Percentiles rank a stretch among this genome's conserved stretches.
Conservation (phyloP, 495 filamentous ascomycete genomes). For the Penicillium alfredii region DNA sequence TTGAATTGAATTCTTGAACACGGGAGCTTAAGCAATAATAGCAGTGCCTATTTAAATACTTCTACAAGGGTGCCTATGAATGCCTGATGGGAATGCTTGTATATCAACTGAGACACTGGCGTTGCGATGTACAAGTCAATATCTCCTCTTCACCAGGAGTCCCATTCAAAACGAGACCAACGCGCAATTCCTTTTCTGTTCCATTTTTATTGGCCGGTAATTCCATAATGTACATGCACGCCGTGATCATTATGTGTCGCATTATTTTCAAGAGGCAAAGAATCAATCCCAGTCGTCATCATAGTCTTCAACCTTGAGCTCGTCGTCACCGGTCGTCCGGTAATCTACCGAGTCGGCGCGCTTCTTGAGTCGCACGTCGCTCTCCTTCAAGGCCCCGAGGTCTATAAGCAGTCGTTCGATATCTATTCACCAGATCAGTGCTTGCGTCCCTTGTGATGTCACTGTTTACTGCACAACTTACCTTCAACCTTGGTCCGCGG, state of each 20-base stretch:
- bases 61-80: no score
- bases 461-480: conserved; percentile 19
- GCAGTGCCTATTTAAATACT: no score
- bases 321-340: conserved; percentile 42
- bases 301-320: conserved; percentile 48
- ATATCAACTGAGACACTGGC: no score
- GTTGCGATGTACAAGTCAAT: no score
- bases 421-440: conserved; percentile 32
- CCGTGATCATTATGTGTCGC: conserved; percentile 12
- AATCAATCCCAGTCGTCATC: conserved; percentile 76
- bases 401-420: conserved; percentile 75
- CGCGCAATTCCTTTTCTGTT: conserved; percentile 4
- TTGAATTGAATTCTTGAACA: no score
- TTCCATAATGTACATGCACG: conserved; percentile 21
- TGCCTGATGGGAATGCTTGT: no score
- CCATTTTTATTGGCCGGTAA: conserved; percentile 6
- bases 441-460: background rate
- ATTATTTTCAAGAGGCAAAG: conserved; percentile 2
- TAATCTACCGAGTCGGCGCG: conserved; percentile 52
- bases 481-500: conserved; percentile 59
- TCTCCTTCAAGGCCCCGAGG: conserved; percentile 67
- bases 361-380: conserved; percentile 70
- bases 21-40: no score
- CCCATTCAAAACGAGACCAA: no score
- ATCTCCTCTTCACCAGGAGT: no score